Base-by-base conservation (phyloP, 2,329 filamentous ascomycete genomes). In the Xylariaceae sp. region DNA sequence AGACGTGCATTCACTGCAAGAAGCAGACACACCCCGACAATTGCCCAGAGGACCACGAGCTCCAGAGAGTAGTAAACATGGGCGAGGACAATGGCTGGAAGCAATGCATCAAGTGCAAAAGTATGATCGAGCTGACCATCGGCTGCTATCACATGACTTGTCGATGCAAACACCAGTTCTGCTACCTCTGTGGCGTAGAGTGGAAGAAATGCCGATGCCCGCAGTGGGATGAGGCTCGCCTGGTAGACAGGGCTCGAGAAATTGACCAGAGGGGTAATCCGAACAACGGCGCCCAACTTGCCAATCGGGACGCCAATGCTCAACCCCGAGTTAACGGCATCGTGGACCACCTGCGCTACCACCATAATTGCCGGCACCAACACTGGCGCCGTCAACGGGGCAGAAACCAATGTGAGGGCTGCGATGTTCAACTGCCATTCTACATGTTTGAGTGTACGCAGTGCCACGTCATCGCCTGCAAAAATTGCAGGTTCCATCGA, bases 121-220 rank as follows among this genome's bases (percentile, higher is more conserved):
- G 66, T 1, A 32, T 83, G 11, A 69, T 84, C 0, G 77, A 82
- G 61, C 62, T 80, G 0, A 30, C 59, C 0, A n/a, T 33, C 0
- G 80, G 81, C 1, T 83, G 81, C 51, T 68, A 77, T 44, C 80
- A 83, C 45, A 83, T 83, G 3, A 78, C 53, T 11, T 62, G 58
- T 32, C 43, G 39, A 36, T 61, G 59, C 19, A 10, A 39, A 5
- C 17, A 39, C 1, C 9, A 60, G n/a, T 62, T 62, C 39, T 62
- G 59, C 32, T 62, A 59, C 31, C 31, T 48, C 1, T 60, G 59
- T 27, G 49, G 27, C 15, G 19, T 11, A 11, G 3, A 3, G 2
- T 27, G 39, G 10, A 74, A 73, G 1, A 33, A 5, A 0, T 61
- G 66, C 30, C 36, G 17, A 1, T 80, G 76, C 44, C 69, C 73